Evolutionary conservation across 805 yeast genomes (phyloP).

Genomic region (Saccharomyces jurei): DNA sequence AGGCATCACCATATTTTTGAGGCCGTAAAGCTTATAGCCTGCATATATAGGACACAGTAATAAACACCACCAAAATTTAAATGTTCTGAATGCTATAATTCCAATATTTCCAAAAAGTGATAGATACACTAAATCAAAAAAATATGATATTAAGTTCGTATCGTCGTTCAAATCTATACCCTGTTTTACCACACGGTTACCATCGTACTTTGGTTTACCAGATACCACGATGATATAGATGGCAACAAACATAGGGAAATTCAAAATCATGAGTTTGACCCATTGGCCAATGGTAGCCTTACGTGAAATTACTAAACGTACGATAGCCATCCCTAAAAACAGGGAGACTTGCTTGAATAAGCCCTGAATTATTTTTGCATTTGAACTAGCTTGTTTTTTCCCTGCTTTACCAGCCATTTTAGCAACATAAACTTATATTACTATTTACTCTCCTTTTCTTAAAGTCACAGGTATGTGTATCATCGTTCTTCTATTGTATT

Average conservation of each 20-base stretch:
- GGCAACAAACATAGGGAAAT: constrained; percentile 31
- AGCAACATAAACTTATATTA: neutral
- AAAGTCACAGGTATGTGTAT: neutral
- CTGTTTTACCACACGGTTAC: constrained; percentile 20
- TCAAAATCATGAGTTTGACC: constrained; percentile 19
- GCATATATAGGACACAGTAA: constrained; percentile 33
- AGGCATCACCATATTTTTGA: constrained; percentile 18
- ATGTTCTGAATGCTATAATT: constrained; percentile 38
- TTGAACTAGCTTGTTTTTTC: constrained; percentile 41
- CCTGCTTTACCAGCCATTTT: constrained; percentile 51
- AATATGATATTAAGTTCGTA: constrained; percentile 44
- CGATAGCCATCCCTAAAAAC: constrained; percentile 24
- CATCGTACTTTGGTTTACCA: constrained; percentile 43
- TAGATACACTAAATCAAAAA: constrained; percentile 47
- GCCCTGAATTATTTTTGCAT: constrained; percentile 14
- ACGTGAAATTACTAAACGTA: constrained; percentile 32
- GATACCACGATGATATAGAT: constrained; percentile 39
- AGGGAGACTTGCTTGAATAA: constrained; percentile 23
- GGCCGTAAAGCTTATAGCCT: constrained; percentile 36
- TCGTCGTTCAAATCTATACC: constrained; percentile 42
- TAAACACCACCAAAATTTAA: constrained; percentile 40
- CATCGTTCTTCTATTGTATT: neutral
- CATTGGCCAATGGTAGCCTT: constrained; percentile 4
- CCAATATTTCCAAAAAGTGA: constrained; percentile 43
- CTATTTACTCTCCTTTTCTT: constrained; percentile 4